Evolutionary conservation across 2,329 filamentous ascomycete genomes (phyloP).

Genomic region (Monilinia aucupariae): DNA sequence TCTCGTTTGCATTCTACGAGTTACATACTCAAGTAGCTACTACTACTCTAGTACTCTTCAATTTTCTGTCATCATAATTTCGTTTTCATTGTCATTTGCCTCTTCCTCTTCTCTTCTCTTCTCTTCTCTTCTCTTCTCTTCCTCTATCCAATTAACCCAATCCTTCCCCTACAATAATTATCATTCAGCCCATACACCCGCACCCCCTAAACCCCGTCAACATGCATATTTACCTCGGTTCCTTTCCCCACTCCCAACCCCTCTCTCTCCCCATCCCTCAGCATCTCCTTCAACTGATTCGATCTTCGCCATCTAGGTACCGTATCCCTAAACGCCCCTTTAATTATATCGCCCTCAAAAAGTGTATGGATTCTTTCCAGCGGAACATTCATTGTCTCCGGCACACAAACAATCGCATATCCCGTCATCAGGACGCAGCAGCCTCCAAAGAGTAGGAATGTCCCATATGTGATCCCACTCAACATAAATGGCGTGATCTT

Average conservation of each 20-base stretch:
- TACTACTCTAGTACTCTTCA: too few relatives aligned
- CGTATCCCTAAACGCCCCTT: slow-evolving; percentile 7
- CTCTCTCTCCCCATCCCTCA: neutral
- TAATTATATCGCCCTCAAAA: slow-evolving; percentile 20
- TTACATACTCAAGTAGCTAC: too few relatives aligned
- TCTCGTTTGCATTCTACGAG: too few relatives aligned
- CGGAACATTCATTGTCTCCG: slow-evolving; percentile 64
- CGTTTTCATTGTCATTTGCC: too few relatives aligned
- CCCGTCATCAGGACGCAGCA: slow-evolving; percentile 17
- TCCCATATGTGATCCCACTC: slow-evolving; percentile 26
- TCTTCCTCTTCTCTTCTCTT: too few relatives aligned
- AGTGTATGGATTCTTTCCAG: slow-evolving; percentile 50
- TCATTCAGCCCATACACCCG: fast-evolving
- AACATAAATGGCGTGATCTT: slow-evolving; percentile 30
- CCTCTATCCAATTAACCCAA: too few relatives aligned
- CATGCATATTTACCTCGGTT: neutral
- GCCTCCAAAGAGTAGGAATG: slow-evolving; percentile 27
- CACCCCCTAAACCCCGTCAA: neutral
- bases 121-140: too few relatives aligned
- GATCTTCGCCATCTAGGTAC: slow-evolving; percentile 8
- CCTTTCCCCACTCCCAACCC: neutral
- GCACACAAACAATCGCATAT: slow-evolving; percentile 36
- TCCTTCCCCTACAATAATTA: too few relatives aligned
- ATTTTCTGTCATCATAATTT: too few relatives aligned
- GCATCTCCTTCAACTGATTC: slow-evolving; percentile 5